These are phyloP conservation scores for Zygosaccharomyces pseudobailii DNA, from an alignment of 1,139 yeast genomes.

Conservation along the genomic window DNA sequence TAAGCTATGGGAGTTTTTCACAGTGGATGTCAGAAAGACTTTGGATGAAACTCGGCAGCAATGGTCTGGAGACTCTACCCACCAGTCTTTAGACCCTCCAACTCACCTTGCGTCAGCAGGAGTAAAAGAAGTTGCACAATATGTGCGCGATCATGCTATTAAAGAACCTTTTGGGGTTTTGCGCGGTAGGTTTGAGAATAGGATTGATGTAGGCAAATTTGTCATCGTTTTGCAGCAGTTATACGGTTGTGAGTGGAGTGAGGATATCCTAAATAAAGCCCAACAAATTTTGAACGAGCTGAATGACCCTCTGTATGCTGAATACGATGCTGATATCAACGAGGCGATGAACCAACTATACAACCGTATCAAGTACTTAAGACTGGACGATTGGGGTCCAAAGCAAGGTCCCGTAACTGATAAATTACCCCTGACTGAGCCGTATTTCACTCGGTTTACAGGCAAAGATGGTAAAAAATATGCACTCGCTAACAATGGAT, in stretches of 20 bases:
- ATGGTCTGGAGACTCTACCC: conserved; percentile 16
- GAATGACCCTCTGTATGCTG: conserved; percentile 66
- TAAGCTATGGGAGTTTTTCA: conserved; percentile 85
- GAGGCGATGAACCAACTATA: conserved; percentile 63
- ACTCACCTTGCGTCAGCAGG: conserved; percentile 28
- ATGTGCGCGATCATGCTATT: conserved; percentile 44
- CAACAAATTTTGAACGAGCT: conserved; percentile 64
- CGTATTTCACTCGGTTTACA: conserved; percentile 75
- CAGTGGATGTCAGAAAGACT: conserved; percentile 48
- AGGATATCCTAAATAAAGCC: conserved; percentile 42
- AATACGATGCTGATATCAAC: conserved; percentile 66
- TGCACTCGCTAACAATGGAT: conserved; percentile 90
- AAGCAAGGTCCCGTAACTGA: conserved; percentile 59
- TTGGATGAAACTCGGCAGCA: conserved; percentile 26
- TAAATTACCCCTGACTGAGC: conserved; percentile 66
- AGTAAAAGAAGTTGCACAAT: conserved; percentile 41
- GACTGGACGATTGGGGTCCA: conserved; percentile 80
- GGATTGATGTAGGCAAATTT: conserved; percentile 47
- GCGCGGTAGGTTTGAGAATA: conserved; percentile 48
- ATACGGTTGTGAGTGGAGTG: conserved; percentile 34
- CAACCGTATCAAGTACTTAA: conserved; percentile 69
- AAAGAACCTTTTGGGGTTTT: conserved; percentile 41
- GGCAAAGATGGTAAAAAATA: conserved; percentile 50
- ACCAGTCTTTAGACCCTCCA: background rate
- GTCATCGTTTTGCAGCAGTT: conserved; percentile 42